These are phyloP conservation scores for Pichia sp. DNA, from an alignment of 1,139 yeast species.

Conservation along the genomic window DNA sequence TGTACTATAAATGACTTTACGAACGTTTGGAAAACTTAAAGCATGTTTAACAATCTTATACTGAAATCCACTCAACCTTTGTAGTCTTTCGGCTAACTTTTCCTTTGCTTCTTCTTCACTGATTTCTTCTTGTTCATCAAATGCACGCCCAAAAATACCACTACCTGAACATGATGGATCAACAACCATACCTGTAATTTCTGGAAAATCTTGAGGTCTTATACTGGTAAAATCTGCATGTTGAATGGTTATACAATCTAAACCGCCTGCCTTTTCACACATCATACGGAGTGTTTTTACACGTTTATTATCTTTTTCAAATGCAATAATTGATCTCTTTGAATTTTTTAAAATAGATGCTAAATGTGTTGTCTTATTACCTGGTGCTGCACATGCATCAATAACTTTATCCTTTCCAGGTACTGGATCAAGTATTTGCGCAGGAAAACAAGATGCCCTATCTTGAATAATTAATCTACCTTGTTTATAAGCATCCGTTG, in stretches of 20 bases:
- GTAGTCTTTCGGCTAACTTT: constrained; percentile 47
- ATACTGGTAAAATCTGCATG: constrained; percentile 78
- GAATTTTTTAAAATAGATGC: constrained; percentile 51
- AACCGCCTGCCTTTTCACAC: constrained; percentile 75
- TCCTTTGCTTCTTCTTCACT: constrained; percentile 28
- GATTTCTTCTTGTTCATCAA: constrained; percentile 38
- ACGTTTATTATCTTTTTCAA: constrained; percentile 75
- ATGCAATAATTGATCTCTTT: constrained; percentile 57
- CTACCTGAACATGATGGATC: constrained; percentile 99
- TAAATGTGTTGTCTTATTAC: constrained; percentile 91
- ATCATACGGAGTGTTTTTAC: constrained; percentile 68
- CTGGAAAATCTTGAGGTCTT: constrained; percentile 53
- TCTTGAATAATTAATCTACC: constrained; percentile 91
- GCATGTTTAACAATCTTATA: constrained; percentile 85
- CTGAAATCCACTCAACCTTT: constrained; percentile 78
- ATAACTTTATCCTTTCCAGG: constrained; percentile 54
- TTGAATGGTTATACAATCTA: constrained; percentile 57
- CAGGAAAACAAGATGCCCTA: constrained; percentile 95
- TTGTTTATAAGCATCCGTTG: constrained; percentile 56
- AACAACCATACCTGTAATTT: constrained; percentile 75
- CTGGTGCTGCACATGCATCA: constrained; percentile 98
- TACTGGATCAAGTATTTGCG: constrained; percentile 61
- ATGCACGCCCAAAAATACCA: constrained; percentile 89
- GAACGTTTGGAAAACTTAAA: constrained; percentile 67
- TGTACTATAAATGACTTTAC: constrained; percentile 84